Conservation (phyloP, 768 basidiomycete species). For the Boletus sp. region DNA sequence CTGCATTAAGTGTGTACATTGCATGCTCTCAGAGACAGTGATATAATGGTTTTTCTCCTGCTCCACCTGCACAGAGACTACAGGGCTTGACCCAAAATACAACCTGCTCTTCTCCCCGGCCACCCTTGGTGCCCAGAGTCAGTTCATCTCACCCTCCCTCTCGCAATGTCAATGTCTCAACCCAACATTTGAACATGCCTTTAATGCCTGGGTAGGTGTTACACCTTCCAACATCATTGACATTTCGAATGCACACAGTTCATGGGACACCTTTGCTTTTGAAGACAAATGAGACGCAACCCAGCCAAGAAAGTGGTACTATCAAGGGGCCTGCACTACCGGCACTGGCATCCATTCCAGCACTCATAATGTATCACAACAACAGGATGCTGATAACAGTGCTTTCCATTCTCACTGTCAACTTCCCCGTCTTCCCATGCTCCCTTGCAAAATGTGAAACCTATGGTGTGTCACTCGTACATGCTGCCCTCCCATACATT, state of each 20-base stretch:
- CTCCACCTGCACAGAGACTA: too few relatives aligned
- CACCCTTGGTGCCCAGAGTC: too few relatives aligned
- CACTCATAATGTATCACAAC: slow-evolving; percentile 83
- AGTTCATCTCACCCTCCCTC: too few relatives aligned
- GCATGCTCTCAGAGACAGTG: not conserved
- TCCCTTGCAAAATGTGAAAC: slow-evolving; percentile 88
- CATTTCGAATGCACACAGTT: too few relatives aligned
- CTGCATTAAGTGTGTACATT: slow-evolving; percentile 63
- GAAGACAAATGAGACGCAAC: slow-evolving; percentile 13
- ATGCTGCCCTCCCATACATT: slow-evolving; percentile 19
- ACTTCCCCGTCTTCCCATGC: slow-evolving; percentile 91
- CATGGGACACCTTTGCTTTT: slow-evolving; percentile 56
- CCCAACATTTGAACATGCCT: too few relatives aligned
- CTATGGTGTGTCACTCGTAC: slow-evolving; percentile 87
- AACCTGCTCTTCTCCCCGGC: too few relatives aligned
- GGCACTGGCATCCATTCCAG: slow-evolving; percentile 51
- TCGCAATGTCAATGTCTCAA: too few relatives aligned
- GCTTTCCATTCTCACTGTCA: slow-evolving; percentile 90
- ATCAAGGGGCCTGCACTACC: not conserved
- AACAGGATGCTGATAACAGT: slow-evolving; percentile 97
- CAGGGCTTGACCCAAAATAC: too few relatives aligned
- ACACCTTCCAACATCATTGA: too few relatives aligned
- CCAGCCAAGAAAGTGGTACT: not conserved
- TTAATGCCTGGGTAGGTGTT: too few relatives aligned
- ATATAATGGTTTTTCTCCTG: too few relatives aligned